Base-by-base conservation (phyloP, 2,329 filamentous ascomycete genomes). In the Ophiostoma sp. region DNA sequence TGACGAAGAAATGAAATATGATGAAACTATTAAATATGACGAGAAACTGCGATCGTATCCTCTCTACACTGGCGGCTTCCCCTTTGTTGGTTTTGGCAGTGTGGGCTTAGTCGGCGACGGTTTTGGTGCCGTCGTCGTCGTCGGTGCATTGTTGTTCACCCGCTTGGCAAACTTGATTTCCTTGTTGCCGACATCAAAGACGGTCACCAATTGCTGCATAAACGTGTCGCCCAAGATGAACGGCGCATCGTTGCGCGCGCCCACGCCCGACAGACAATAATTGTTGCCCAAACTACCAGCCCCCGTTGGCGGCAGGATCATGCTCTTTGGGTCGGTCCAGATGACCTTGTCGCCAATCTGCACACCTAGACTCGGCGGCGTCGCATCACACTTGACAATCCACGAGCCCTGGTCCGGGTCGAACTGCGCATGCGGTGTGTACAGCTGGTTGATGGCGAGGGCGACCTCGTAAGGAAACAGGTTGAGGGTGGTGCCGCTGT, bases 401-500 rank as follows among this genome's bases (percentile, higher is more conserved):
- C 76, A 80, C 48, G 69, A 72, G 69, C 76, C 77, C 36, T 76
- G 72, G 42, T 76, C 75, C 8, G 70, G 68, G 73, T 75, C 73
- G 55, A 73, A 72, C 48, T 75, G 66, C 0, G 76, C 79, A n/a
- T 74, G 75, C 1, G 80, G 80, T 1, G 55, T 57, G 74, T 76
- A 81, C 7, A 78, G 76, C n/a, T 68, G 73, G 75, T 80, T 80
- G 76, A 81, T 80, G 36, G 77, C 76, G 17, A 70, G 72, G 3
- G 79, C 78, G 3, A 81, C 77, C 12, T 79, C 77, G 12, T 72
- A 73, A 3, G 80, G 79, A 45, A 81, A 77, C 19, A 80, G 73
- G 75, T 80, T 80, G 19, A 81, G 76, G 2, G 79, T 80, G 0
- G 79, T 81, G 42, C 79, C 80, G 33, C 79, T 80, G 73, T 81